A percentile compares a stretch with the other conserved stretches of the same genome.
These are phyloP conservation scores for Ottelia alismoides DNA, from an alignment of 106 monocot species.

Conservation along the genomic window DNA sequence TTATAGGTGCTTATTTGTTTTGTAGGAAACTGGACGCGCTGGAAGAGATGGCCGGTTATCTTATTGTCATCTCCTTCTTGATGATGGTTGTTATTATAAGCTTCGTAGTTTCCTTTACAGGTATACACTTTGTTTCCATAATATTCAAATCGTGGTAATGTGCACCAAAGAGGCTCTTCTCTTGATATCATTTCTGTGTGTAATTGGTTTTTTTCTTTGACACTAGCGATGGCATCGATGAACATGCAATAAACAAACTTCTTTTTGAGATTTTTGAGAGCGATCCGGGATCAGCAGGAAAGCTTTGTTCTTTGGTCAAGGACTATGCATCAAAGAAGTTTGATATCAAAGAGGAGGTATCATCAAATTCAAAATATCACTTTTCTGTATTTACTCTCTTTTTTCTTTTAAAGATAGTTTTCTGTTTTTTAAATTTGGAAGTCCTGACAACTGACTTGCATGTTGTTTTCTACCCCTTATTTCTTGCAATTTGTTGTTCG, in stretches of 20 bases:
- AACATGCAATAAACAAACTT: slow-evolving; percentile 74
- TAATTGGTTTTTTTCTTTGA: too few species aligned
- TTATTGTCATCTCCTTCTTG: slow-evolving; percentile 79
- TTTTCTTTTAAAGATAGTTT: too few species aligned
- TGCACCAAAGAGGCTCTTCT: too few species aligned
- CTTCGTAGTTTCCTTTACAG: slow-evolving; percentile 84
- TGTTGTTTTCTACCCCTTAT: too few species aligned
- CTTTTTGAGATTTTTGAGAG: slow-evolving; percentile 56
- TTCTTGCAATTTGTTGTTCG: too few species aligned
- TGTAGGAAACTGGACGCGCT: slow-evolving; percentile 94
- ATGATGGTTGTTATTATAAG: slow-evolving; percentile 57
- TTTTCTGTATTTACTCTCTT: not conserved
- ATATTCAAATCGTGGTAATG: too few species aligned
- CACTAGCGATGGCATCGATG: slow-evolving; percentile 98
- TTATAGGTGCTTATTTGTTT: too few species aligned
- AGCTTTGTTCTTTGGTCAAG: slow-evolving; percentile 64
- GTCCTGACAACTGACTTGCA: too few species aligned
- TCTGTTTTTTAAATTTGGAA: too few species aligned
- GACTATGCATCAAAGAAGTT: slow-evolving; percentile 59
- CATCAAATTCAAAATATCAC: slow-evolving; percentile 1
- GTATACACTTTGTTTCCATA: too few species aligned
- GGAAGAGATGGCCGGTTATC: slow-evolving; percentile 88
- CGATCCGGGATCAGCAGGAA: slow-evolving; percentile 24
- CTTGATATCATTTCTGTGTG: not conserved
- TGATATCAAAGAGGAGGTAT: slow-evolving; percentile 99